phyloP scores from a whole-genome alignment of 139 green algal species.

The Eudorina sp. region DNA sequence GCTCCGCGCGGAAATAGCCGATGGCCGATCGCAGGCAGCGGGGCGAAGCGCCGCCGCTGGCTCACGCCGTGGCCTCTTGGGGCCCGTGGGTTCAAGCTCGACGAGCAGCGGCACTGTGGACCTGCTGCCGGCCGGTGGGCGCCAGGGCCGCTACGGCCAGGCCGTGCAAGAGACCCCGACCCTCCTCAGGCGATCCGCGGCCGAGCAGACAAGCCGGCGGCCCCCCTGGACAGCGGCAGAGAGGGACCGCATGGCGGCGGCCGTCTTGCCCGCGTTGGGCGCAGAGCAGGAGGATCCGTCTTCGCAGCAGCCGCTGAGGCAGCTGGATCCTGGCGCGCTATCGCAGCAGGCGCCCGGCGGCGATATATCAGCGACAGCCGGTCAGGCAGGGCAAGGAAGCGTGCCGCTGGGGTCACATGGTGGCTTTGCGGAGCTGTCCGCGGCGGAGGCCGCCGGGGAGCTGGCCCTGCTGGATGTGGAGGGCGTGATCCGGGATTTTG shows the following conservation, averaged over 20 bases:
- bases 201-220: neutral
- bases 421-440: neutral
- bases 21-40: too few relatives aligned
- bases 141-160: neutral
- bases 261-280: neutral
- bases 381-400: neutral
- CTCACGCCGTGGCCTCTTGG: too few relatives aligned
- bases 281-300: too few relatives aligned
- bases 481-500: constrained; percentile 8
- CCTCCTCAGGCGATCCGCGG: neutral
- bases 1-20: too few relatives aligned
- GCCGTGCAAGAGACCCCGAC: neutral
- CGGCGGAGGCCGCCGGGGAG: neutral
- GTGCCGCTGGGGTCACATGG: neutral
- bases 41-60: too few relatives aligned
- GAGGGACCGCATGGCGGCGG: neutral
- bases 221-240: neutral
- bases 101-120: neutral
- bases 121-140: neutral
- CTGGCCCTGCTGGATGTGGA: neutral
- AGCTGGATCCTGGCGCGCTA: too few relatives aligned
- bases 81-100: too few relatives aligned
- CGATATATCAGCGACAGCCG: too few relatives aligned
- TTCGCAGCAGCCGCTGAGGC: too few relatives aligned
- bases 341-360: too few relatives aligned